Evolutionary conservation across 805 yeast genomes (phyloP), one percentile per base, ranked within the genome.

Genomic region (Peterozyma xylosa): DNA sequence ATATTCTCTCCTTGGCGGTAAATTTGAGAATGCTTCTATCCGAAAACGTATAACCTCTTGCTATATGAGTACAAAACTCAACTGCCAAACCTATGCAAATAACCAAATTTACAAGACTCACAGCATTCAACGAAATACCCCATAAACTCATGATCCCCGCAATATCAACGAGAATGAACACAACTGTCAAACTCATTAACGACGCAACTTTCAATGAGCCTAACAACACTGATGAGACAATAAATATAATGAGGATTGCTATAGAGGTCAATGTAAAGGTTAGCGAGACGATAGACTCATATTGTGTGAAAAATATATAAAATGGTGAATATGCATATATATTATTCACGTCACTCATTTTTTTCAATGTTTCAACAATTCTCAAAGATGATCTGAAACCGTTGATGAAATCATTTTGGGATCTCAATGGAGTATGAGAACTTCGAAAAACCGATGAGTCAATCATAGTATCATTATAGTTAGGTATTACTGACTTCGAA

Each of bases 51-150:
- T 80, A 91, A 1, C 93, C 88, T 45, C 93, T 70, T 1, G 88
- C 84, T 43, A 93, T 73, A 60, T 91, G 98, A 32, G 85, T 76
- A 47, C 96, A 88, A 58, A 91, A 93, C 62, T 93, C 99, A 33
- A 93, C 96, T 2, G 93, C 90, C 33, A 91, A 66, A 0, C 99
- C 99, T 2, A 84, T 80, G 59, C 97, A 91, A n/a, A 91, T 91
- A 33, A 93, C 73, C 45, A 91, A 70, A 53, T 91, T 91, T 15
- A 93, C 98, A 48, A 93, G 67, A 47, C 91, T 79, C 3, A 91
- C 87, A 0, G 96, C 98, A 58, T 91, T 91, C 39, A 91, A 69
- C 1, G 91, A 75, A 21, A 91, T 81, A 0, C 71, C 74, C 78
- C 88, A 80, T 5, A 83, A 13, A 0, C 82, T 74, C 89, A 91